Percentiles rank a stretch among this genome's conserved stretches.
Conservation (phyloP, 1,284 basidiomycete species). For the Rhodotorula sp. region DNA sequence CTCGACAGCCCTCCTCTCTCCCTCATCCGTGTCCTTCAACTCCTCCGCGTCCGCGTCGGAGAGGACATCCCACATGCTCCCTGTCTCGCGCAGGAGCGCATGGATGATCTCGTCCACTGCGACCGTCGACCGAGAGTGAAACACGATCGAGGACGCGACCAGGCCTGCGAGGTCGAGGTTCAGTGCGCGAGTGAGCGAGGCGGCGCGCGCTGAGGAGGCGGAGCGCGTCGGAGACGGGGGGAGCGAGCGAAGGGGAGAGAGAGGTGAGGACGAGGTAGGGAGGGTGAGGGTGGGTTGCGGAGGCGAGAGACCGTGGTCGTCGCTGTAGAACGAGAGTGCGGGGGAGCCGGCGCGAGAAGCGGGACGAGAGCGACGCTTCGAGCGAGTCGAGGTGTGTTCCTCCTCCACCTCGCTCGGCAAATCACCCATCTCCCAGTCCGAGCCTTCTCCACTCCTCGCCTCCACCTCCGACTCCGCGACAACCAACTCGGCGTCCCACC, state of each 20-base stretch:
- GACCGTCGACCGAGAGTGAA: slow-evolving; percentile 38
- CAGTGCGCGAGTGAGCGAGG: slow-evolving; percentile 11
- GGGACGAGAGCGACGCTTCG: background rate
- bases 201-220: slow-evolving; percentile 8
- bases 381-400: background rate
- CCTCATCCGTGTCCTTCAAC: slow-evolving; percentile 5
- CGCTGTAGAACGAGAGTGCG: slow-evolving; percentile 5
- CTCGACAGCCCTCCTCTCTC: slow-evolving; percentile 25
- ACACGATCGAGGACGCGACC: slow-evolving; percentile 37
- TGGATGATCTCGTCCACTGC: slow-evolving; percentile 32
- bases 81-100: slow-evolving; percentile 25
- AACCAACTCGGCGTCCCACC: slow-evolving; percentile 19
- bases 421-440: background rate
- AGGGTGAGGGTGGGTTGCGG: background rate
- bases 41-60: slow-evolving; percentile 12
- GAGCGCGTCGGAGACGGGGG: background rate
- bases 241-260: slow-evolving; percentile 1
- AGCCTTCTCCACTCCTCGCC: background rate
- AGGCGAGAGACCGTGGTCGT: slow-evolving; percentile 11
- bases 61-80: slow-evolving; percentile 32
- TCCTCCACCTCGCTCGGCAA: background rate
- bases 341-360: slow-evolving; percentile 3
- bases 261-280: background rate
- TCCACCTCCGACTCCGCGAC: slow-evolving; percentile 13
- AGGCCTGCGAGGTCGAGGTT: slow-evolving; percentile 38